Evolutionary conservation across 345 rosid species (phyloP).

Genomic region (Eucalyptus regnans): DNA sequence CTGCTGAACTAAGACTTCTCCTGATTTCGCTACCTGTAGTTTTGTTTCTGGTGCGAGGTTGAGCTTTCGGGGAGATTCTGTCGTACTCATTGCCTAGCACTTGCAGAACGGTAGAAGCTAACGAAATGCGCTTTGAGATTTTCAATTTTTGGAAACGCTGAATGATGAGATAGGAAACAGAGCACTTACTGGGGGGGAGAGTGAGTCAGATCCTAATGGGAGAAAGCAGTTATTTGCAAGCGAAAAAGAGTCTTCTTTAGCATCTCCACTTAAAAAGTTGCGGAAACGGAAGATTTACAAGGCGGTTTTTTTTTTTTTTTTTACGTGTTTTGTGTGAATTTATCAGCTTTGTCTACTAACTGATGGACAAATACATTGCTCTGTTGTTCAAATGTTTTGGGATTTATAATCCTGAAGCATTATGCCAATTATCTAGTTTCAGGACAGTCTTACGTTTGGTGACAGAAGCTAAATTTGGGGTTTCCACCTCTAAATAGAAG

Average conservation of each 20-base stretch:
- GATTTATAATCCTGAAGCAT: not conserved
- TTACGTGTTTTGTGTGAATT: not conserved
- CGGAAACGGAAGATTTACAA: not conserved
- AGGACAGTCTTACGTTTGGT: not conserved
- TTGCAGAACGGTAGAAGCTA: not conserved
- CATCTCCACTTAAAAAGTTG: not conserved
- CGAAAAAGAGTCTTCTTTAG: not conserved
- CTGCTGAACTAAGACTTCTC: not conserved
- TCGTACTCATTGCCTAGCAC: not conserved
- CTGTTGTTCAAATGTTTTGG: not conserved
- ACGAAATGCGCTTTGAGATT: not conserved
- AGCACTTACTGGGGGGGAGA: not conserved
- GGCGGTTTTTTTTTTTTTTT: not conserved
- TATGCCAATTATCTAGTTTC: not conserved
- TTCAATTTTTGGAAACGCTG: not conserved
- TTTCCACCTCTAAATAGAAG: not conserved
- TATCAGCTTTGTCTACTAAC: not conserved
- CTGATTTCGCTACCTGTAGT: not conserved
- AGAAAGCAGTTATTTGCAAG: not conserved
- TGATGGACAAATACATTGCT: not conserved
- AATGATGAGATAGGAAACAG: not conserved
- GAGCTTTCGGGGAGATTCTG: not conserved
- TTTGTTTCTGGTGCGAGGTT: not conserved
- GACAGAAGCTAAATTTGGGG: not conserved
- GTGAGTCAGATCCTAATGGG: not conserved